Percentiles rank a stretch among this genome's conserved stretches.
These are phyloP conservation scores for Coemansia sp. DNA, from an alignment of 192 early-diverging fungal species.

Conservation along the genomic window DNA sequence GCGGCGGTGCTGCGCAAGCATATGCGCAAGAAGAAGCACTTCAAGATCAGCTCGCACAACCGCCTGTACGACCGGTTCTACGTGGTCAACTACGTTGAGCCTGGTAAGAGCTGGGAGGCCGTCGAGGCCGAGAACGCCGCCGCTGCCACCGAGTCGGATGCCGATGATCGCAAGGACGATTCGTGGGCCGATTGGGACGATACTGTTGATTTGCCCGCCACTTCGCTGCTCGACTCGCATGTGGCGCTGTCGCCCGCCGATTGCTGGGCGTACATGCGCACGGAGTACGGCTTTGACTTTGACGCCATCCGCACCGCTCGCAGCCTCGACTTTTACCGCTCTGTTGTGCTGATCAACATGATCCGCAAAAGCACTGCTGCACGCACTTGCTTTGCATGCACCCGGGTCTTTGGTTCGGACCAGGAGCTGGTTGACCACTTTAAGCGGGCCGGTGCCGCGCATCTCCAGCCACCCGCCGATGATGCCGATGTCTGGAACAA, in stretches of 20 bases:
- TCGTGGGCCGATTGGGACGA: constrained; percentile 86
- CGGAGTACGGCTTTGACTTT: constrained; percentile 79
- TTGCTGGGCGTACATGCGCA: constrained; percentile 70
- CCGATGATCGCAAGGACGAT: constrained; percentile 46
- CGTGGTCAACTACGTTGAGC: constrained; percentile 89
- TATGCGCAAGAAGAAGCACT: constrained; percentile 99
- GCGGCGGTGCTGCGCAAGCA: constrained; percentile 88
- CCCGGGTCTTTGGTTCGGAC: constrained; percentile 46
- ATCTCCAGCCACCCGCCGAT: constrained; percentile 54
- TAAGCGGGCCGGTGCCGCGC: constrained; percentile 55
- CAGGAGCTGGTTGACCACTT: constrained; percentile 65
- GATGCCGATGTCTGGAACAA: constrained; percentile 70
- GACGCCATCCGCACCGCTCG: constrained; percentile 49
- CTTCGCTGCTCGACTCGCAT: constrained; percentile 78
- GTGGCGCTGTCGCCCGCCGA: constrained; percentile 63
- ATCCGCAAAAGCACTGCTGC: constrained; percentile 69
- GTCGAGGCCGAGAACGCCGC: constrained; percentile 79
- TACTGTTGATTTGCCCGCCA: constrained; percentile 60
- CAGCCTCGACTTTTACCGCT: constrained; percentile 80
- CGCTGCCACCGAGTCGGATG: constrained; percentile 77
- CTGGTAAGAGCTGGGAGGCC: constrained; percentile 88
- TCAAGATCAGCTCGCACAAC: constrained; percentile 89
- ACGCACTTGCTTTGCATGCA: constrained; percentile 72
- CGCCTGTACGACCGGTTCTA: constrained; percentile 92
- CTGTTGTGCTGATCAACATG: constrained; percentile 83